phyloP scores from a whole-genome alignment of 78 protist species.

The Polysphondylium violaceum region DNA sequence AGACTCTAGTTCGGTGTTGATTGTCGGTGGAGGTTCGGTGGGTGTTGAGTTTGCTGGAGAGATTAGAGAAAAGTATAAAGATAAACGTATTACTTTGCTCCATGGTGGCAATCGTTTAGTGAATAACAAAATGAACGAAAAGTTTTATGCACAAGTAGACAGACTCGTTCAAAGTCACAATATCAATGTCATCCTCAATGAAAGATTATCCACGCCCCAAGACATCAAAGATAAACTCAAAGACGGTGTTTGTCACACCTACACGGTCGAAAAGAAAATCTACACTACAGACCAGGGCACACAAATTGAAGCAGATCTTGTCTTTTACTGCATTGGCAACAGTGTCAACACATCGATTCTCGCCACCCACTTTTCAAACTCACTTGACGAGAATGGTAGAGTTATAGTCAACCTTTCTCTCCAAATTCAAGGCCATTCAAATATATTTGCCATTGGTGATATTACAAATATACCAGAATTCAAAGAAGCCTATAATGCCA shows the following conservation, averaged over 20 bases:
- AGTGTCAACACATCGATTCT: conserved; percentile 26
- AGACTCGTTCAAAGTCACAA: conserved; percentile 3
- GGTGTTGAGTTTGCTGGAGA: conserved; percentile 56
- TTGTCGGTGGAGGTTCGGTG: conserved; percentile 72
- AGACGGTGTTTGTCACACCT: neutral
- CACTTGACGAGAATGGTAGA: conserved; percentile 30
- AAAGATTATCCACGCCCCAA: conserved; percentile 15
- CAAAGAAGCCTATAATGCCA: conserved; percentile 49
- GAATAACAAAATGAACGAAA: neutral
- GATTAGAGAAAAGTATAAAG: neutral
- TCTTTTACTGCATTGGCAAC: conserved; percentile 70
- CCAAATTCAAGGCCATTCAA: conserved; percentile 49
- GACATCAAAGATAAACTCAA: neutral
- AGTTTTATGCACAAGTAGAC: neutral
- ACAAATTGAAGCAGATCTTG: conserved; percentile 58
- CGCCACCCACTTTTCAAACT: conserved; percentile 1
- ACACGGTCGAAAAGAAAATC: conserved; percentile 1
- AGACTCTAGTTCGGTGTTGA: neutral
- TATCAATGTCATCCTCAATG: conserved; percentile 6
- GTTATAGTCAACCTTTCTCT: conserved; percentile 48
- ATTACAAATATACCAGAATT: conserved; percentile 50
- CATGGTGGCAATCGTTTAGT: conserved; percentile 7
- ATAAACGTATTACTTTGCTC: conserved; percentile 8
- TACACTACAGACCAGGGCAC: conserved; percentile 14
- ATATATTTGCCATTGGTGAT: conserved; percentile 88